Percentiles rank a stretch among this genome's conserved stretches.
Evolutionary conservation across 202 grass and related monocot genomes (phyloP).

Genomic region (Zizania palustris): DNA sequence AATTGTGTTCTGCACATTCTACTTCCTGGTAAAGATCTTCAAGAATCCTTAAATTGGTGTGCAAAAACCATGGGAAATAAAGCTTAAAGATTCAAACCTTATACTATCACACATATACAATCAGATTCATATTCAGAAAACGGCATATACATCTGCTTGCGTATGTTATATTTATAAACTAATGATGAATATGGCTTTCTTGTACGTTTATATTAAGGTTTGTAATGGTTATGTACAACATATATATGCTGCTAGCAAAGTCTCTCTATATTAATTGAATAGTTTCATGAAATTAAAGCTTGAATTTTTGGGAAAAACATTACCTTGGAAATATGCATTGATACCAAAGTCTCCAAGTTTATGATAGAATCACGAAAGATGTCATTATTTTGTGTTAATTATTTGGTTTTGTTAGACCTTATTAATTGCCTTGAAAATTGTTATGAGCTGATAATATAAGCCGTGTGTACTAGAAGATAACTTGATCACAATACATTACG

Average conservation of each 20-base stretch:
- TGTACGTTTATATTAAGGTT: neutral
- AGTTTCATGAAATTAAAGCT: neutral
- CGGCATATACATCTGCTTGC: neutral
- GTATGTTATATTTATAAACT: neutral
- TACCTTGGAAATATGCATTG: neutral
- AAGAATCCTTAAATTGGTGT: neutral
- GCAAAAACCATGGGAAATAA: neutral
- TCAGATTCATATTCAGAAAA: neutral
- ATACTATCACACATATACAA: neutral
- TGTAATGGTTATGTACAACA: too few relatives aligned
- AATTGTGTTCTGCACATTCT: conserved; percentile 66
- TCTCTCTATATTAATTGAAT: too few relatives aligned
- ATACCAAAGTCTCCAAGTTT: neutral
- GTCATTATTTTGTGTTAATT: neutral
- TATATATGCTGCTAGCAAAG: too few relatives aligned
- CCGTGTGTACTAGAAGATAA: too few relatives aligned
- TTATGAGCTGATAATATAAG: too few relatives aligned
- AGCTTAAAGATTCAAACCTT: neutral
- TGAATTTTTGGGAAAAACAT: neutral
- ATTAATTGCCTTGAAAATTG: neutral
- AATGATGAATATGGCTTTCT: neutral
- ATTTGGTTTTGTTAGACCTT: neutral
- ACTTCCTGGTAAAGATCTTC: conserved; percentile 59
- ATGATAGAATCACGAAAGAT: neutral
- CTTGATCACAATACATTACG: too few relatives aligned